Evolutionary conservation across 306 rosid genomes (phyloP).

Genomic region (Oxytropis ochrocephala): DNA sequence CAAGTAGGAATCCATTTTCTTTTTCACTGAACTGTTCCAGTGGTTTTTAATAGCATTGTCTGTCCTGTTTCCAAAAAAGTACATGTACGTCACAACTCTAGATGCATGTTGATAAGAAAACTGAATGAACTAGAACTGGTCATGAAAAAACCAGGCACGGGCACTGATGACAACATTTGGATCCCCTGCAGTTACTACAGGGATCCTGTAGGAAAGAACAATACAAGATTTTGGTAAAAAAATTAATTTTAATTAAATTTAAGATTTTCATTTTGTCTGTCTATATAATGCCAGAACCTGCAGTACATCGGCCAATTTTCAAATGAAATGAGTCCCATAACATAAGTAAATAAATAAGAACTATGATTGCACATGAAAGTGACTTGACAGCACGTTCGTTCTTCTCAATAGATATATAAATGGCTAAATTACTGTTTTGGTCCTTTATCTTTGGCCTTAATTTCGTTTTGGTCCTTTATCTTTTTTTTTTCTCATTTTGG

Average conservation of each 20-base stretch:
- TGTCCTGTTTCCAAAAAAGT: constrained; percentile 75
- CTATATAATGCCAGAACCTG: not conserved
- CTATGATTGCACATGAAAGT: not conserved
- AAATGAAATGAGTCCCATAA: not conserved
- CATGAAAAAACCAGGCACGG: not conserved
- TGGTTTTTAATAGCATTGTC: constrained; percentile 99
- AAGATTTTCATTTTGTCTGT: not conserved
- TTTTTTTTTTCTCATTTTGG: no score
- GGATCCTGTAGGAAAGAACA: not conserved
- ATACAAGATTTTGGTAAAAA: not conserved
- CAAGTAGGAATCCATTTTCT: constrained; percentile 95
- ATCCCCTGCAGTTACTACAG: not conserved
- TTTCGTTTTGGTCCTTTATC: no score
- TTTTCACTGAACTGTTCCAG: constrained; percentile 99
- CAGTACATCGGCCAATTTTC: not conserved
- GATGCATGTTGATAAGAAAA: constrained; percentile 1
- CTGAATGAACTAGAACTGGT: constrained; percentile 3
- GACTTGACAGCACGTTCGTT: not conserved
- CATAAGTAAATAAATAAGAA: not conserved
- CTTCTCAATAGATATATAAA: not conserved
- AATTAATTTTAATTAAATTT: not conserved
- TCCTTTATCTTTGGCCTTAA: no score
- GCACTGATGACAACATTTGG: constrained; percentile 8
- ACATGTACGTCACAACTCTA: constrained; percentile 10
- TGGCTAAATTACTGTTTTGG: no score